Percentiles rank a stretch among this genome's conserved stretches.
Evolutionary conservation across 2,329 filamentous ascomycete genomes (phyloP).

Genomic region (Colletotrichum paranaense): DNA sequence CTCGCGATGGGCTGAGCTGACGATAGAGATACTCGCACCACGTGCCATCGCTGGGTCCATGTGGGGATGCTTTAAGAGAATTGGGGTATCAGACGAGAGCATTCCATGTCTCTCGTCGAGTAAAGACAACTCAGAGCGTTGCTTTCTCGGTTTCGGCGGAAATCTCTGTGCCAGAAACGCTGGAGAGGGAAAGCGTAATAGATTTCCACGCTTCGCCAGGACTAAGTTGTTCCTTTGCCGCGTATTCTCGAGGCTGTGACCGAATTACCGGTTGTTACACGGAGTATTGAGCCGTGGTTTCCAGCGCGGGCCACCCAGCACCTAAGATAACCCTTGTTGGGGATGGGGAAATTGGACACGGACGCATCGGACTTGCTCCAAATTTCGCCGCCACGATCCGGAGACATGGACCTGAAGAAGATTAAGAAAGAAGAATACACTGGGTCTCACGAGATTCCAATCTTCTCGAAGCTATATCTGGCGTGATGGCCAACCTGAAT

Average conservation of each 20-base stretch:
- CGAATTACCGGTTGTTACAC: background rate
- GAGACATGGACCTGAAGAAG: conserved; percentile 16
- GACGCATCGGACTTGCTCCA: conserved; percentile 6
- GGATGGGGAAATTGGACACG: conserved; percentile 9
- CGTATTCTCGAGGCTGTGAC: background rate
- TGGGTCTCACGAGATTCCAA: conserved; percentile 14
- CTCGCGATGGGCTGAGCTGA: too few relatives aligned
- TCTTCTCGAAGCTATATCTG: conserved; percentile 22
- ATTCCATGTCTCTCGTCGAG: background rate
- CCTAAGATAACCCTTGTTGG: conserved; percentile 4
- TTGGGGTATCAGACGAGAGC: background rate
- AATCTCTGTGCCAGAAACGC: background rate
- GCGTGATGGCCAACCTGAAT: background rate
- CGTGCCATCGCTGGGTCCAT: background rate
- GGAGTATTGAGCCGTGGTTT: background rate
- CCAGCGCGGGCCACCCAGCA: background rate
- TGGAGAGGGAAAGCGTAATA: background rate
- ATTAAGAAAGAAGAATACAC: conserved; percentile 12
- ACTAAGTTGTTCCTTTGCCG: background rate
- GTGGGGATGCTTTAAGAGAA: background rate
- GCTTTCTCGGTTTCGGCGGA: background rate
- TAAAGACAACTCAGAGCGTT: background rate
- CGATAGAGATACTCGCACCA: too few relatives aligned
- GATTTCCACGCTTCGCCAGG: background rate
- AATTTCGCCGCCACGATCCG: background rate